phyloP scores from a whole-genome alignment of 306 rosid species.

The Cicer judaicum region DNA sequence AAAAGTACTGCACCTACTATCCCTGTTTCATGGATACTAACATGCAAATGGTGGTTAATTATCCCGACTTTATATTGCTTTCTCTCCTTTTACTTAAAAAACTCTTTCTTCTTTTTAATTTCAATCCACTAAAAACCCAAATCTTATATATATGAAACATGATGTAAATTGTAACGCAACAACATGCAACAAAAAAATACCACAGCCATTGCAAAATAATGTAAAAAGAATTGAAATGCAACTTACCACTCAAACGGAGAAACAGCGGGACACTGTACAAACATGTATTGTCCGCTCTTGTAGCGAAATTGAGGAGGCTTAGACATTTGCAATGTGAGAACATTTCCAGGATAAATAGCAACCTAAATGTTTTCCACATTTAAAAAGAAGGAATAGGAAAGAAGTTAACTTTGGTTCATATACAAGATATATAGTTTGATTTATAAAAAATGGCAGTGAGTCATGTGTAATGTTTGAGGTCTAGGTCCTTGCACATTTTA shows the following conservation, averaged over 20 bases:
- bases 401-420: slow-evolving; percentile 9
- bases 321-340: slow-evolving; percentile 94
- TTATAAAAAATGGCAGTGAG: not conserved
- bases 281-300: slow-evolving; percentile 99
- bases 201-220: slow-evolving; percentile 13
- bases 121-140: not conserved
- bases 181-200: slow-evolving; percentile 16
- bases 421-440: slow-evolving; percentile 8
- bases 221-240: slow-evolving; percentile 21
- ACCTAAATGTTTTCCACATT: slow-evolving; percentile 61
- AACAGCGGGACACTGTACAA: slow-evolving; percentile 98
- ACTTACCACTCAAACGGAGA: slow-evolving; percentile 97
- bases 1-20: slow-evolving; percentile 17
- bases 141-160: slow-evolving; percentile 29
- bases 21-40: slow-evolving; percentile 23
- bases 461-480: not conserved
- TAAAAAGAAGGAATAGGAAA: not conserved
- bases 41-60: slow-evolving; percentile 23
- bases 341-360: slow-evolving; percentile 97
- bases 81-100: slow-evolving; percentile 12
- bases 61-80: not conserved
- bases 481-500: slow-evolving; percentile 25
- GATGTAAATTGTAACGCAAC: not conserved
- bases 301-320: slow-evolving; percentile 90
- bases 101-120: slow-evolving; percentile 1